phyloP scores from a whole-genome alignment of 768 basidiomycete species.

The Dioszegia aurantiaca region DNA sequence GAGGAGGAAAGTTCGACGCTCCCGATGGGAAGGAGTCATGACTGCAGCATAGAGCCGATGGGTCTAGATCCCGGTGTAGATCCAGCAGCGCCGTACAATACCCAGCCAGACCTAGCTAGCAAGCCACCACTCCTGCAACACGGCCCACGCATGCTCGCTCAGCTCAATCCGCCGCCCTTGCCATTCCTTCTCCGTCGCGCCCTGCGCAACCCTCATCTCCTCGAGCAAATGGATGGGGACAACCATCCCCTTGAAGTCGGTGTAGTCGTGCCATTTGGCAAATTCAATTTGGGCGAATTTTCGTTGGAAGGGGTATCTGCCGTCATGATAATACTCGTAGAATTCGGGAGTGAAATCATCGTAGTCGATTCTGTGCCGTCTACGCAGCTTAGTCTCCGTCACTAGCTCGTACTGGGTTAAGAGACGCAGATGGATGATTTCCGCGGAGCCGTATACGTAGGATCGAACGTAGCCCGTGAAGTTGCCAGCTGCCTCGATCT shows the following conservation, averaged over 20 bases:
- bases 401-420: not conserved
- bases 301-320: not conserved
- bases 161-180: conserved; percentile 2
- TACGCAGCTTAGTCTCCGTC: too few relatives aligned
- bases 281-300: not conserved
- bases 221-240: not conserved
- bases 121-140: not conserved
- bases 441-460: not conserved
- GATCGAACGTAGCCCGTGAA: not conserved
- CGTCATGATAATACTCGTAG: too few relatives aligned
- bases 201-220: conserved; percentile 2
- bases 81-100: not conserved
- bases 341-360: not conserved
- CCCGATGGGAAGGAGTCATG: not conserved
- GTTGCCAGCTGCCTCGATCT: conserved; percentile 10
- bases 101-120: not conserved
- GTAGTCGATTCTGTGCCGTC: too few relatives aligned
- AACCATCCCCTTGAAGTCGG: not conserved
- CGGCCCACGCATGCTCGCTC: not conserved
- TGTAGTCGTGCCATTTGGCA: not conserved
- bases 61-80: not conserved
- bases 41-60: not conserved
- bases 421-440: not conserved
- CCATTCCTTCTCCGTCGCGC: conserved; percentile 1
- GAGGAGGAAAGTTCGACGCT: too few relatives aligned